phyloP scores from a whole-genome alignment of 257 asterid species.

The Solanum raphanifolium region DNA sequence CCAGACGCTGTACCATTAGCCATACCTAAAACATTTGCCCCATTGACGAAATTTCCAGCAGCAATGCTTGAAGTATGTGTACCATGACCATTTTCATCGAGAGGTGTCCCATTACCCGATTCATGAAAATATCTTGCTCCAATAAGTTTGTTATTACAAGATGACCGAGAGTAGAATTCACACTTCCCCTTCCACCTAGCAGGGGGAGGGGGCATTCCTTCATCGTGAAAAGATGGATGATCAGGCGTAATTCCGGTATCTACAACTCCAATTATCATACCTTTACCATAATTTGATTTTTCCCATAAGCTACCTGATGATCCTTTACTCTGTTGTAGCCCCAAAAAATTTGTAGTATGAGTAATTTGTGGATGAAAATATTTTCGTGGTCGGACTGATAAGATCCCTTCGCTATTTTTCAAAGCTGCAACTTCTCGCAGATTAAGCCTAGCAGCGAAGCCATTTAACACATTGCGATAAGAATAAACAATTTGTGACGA shows the following conservation, averaged over 20 bases:
- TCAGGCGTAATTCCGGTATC: constrained; percentile 14
- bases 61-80: constrained; percentile 20
- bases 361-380: not conserved
- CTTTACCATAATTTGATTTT: constrained; percentile 12
- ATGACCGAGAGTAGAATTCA: not conserved
- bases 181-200: constrained; percentile 19
- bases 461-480: constrained; percentile 9
- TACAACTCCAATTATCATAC: constrained; percentile 19
- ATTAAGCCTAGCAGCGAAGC: constrained; percentile 15
- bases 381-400: not conserved
- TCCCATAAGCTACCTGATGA: constrained; percentile 1
- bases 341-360: constrained; percentile 1
- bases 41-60: constrained; percentile 12
- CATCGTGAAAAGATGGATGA: constrained; percentile 11
- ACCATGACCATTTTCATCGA: constrained; percentile 15
- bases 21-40: not conserved
- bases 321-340: not conserved
- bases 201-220: constrained; percentile 8
- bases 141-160: constrained; percentile 20
- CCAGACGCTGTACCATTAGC: constrained; percentile 13
- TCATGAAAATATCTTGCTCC: constrained; percentile 9
- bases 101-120: not conserved
- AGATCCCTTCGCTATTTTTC: not conserved
- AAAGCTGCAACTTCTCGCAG: constrained; percentile 1
- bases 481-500: constrained; percentile 7